These are phyloP conservation scores for Mycotypha africana DNA, from an alignment of 371 early-diverging fungal species.

Conservation along the genomic window DNA sequence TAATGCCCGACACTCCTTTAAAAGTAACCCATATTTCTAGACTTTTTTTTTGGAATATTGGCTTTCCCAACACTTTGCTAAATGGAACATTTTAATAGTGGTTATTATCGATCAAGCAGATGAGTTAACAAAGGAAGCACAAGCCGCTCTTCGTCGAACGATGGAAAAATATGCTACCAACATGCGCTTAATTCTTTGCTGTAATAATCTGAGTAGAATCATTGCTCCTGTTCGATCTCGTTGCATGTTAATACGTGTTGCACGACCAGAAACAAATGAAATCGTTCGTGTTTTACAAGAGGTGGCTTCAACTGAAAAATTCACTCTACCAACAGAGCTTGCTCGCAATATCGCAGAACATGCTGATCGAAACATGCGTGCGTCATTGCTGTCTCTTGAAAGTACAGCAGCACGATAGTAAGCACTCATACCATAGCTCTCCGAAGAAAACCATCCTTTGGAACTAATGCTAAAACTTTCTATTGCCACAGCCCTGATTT, in stretches of 20 bases:
- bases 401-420: constrained; percentile 76
- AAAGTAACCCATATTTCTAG: too few relatives aligned
- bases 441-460: neutral
- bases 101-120: constrained; percentile 98
- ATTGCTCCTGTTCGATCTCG: constrained; percentile 96
- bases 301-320: constrained; percentile 76
- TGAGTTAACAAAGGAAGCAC: constrained; percentile 89
- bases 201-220: constrained; percentile 86
- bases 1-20: constrained; percentile 77
- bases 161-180: constrained; percentile 98
- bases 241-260: constrained; percentile 89
- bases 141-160: constrained; percentile 97
- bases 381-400: constrained; percentile 89
- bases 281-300: constrained; percentile 59
- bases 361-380: constrained; percentile 84
- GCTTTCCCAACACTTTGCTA: too few relatives aligned
- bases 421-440: neutral
- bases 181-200: constrained; percentile 93
- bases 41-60: too few relatives aligned
- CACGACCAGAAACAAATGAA: constrained; percentile 73
- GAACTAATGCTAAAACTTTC: too few relatives aligned
- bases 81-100: constrained; percentile 42
- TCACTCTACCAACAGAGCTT: constrained; percentile 60
- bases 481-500: constrained; percentile 28
- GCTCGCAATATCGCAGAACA: constrained; percentile 64